phyloP scores from a whole-genome alignment of 2,329 filamentous ascomycete genomes.

The Penicillium sp. region DNA sequence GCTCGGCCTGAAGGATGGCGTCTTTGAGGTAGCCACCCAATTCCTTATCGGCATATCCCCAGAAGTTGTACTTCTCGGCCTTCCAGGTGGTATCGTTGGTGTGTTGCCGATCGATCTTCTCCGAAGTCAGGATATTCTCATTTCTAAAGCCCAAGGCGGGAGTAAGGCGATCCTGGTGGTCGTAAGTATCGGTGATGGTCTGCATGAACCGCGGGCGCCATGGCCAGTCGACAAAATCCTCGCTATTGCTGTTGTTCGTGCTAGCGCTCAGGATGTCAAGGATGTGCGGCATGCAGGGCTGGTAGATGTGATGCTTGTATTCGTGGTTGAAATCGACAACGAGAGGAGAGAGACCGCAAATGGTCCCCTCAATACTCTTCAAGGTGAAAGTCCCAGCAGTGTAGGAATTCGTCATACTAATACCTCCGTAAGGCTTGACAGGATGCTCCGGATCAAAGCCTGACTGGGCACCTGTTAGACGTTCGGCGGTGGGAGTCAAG shows the following conservation, averaged over 20 bases:
- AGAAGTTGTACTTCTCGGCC: slow-evolving; percentile 20
- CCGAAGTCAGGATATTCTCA: slow-evolving; percentile 18
- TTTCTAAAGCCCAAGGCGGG: slow-evolving; percentile 22
- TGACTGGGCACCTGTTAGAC: slow-evolving; percentile 19
- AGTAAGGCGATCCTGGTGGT: slow-evolving; percentile 25
- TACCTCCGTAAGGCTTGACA: slow-evolving; percentile 33
- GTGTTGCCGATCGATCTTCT: slow-evolving; percentile 18
- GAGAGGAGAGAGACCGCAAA: slow-evolving; percentile 41
- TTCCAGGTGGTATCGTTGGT: slow-evolving; percentile 17
- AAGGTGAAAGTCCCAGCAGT: slow-evolving; percentile 42
- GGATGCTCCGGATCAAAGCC: slow-evolving; percentile 16
- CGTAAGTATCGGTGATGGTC: slow-evolving; percentile 27
- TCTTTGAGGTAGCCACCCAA: slow-evolving; percentile 25
- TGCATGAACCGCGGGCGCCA: slow-evolving; percentile 30
- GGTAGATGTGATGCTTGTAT: slow-evolving; percentile 39
- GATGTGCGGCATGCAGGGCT: slow-evolving; percentile 41
- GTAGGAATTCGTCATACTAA: slow-evolving; percentile 40
- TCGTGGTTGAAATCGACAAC: slow-evolving; percentile 42
- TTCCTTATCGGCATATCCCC: slow-evolving; percentile 23
- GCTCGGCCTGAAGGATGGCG: slow-evolving; percentile 24
- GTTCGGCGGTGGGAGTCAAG: slow-evolving; percentile 24
- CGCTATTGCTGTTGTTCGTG: slow-evolving; percentile 15
- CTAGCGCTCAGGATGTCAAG: slow-evolving; percentile 19
- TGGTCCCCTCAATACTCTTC: slow-evolving; percentile 40
- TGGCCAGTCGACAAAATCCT: slow-evolving; percentile 24